Evolutionary conservation across 208 protist genomes (phyloP).

Genomic region (Trypanosoma theileri): DNA sequence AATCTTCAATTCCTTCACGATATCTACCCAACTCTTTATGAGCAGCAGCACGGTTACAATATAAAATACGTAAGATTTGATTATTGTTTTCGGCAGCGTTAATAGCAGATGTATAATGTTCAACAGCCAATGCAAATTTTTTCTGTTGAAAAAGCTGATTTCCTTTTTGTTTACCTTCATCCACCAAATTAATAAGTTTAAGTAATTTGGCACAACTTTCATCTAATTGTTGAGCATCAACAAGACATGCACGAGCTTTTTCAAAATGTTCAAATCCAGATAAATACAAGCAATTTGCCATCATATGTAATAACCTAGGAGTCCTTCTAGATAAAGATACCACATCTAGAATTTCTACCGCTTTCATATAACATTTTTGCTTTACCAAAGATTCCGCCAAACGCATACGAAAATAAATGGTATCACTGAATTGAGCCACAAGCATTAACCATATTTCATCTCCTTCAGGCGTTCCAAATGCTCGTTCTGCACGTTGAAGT

Average conservation of each 20-base stretch:
- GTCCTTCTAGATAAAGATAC: slow-evolving; percentile 50
- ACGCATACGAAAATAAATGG: slow-evolving; percentile 70
- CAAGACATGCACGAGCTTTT: slow-evolving; percentile 48
- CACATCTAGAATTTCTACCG: slow-evolving; percentile 67
- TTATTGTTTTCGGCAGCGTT: slow-evolving; percentile 61
- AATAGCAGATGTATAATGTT: slow-evolving; percentile 82
- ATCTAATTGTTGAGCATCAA: slow-evolving; percentile 61
- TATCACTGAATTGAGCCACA: slow-evolving; percentile 76
- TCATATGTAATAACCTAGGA: slow-evolving; percentile 49
- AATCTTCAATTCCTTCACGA: slow-evolving; percentile 87
- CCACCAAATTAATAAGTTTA: slow-evolving; percentile 66
- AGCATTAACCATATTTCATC: slow-evolving; percentile 84
- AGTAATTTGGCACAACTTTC: slow-evolving; percentile 67
- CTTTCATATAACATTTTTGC: slow-evolving; percentile 61
- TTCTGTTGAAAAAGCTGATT: slow-evolving; percentile 83
- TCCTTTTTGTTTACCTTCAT: slow-evolving; percentile 87
- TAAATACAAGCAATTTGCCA: slow-evolving; percentile 77
- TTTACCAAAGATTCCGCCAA: slow-evolving; percentile 73
- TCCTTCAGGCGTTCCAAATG: slow-evolving; percentile 74
- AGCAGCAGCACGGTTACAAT: slow-evolving; percentile 91
- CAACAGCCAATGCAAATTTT: slow-evolving; percentile 65
- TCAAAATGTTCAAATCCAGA: slow-evolving; percentile 89
- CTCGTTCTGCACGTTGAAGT: slow-evolving; percentile 53
- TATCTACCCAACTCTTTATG: slow-evolving; percentile 87
- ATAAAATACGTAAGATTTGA: slow-evolving; percentile 86